Evolutionary conservation across 1,284 basidiomycete species (phyloP).

Genomic region (Ceratobasidium sp.): DNA sequence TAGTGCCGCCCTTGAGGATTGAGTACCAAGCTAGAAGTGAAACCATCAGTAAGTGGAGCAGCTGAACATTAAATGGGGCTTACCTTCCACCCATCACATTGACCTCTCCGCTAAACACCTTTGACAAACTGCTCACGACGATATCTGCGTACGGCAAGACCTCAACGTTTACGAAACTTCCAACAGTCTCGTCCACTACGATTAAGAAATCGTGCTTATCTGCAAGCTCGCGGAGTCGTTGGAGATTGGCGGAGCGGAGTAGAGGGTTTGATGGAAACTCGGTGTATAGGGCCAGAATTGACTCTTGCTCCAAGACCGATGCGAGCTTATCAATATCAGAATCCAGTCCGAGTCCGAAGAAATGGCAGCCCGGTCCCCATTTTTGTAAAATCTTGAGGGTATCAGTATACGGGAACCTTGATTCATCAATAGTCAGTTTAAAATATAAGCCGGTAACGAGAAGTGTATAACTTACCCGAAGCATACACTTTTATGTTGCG

Average conservation of each 20-base stretch:
- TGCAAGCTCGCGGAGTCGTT: constrained; percentile 81
- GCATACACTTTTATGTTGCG: constrained; percentile 83
- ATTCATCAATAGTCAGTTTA: constrained; percentile 34
- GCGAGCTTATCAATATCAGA: constrained; percentile 76
- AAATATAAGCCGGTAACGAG: not conserved
- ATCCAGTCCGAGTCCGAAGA: constrained; percentile 85
- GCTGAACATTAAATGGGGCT: constrained; percentile 47
- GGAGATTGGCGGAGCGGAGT: constrained; percentile 83
- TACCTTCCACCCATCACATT: constrained; percentile 99
- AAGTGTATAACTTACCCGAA: constrained; percentile 77
- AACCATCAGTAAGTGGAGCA: not conserved
- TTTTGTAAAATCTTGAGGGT: constrained; percentile 97
- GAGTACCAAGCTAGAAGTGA: constrained; percentile 72
- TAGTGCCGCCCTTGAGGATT: constrained; percentile 85
- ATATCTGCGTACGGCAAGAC: constrained; percentile 91
- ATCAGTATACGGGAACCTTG: constrained; percentile 95
- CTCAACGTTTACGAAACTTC: constrained; percentile 96
- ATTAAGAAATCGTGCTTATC: constrained; percentile 91
- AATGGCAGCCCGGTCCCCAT: constrained; percentile 95
- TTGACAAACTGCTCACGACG: constrained; percentile 93
- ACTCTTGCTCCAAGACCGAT: constrained; percentile 54
- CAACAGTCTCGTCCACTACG: constrained; percentile 95
- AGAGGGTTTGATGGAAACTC: constrained; percentile 97
- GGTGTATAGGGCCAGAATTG: constrained; percentile 75
- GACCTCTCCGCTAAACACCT: constrained; percentile 93